Base-by-base conservation (phyloP, 371 early-diverging fungal genomes). In the Lichtheimia ramosa region DNA sequence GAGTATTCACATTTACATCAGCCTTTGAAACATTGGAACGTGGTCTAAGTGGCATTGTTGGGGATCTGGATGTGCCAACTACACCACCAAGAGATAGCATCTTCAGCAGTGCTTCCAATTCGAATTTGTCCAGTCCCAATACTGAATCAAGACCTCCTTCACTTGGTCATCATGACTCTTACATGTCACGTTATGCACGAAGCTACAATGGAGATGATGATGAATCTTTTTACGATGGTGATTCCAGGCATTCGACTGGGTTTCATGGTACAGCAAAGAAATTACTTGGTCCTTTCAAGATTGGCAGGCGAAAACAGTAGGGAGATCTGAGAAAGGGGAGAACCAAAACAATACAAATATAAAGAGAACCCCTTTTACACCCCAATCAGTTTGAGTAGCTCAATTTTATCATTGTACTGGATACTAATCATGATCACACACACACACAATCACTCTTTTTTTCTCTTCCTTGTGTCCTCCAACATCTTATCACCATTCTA, bases 11-110 rank as follows among this genome's bases (percentile, higher is more conserved):
- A 12, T 81, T 81, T 28, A 81, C 81, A 5, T 77, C 77, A 15
- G 70, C 81, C 7, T 80, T 80, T 63, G 81, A 80, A 56, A 77
- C 77, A 1, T 24, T 77, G 52, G 78, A 77, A 54, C 70, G 67
- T 21, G 62, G 72, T 50, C 39, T 74, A 42, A 74, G 68, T 34
- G 56, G 61, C 20, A 67, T 77, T 24, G 68, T 69, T 10, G 68
- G 63, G 39, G 64, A 68, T 27, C 41, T 63, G 49, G 55, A 61
- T 50, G 61, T 61, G 12, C 59, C 52, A 4, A 18, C 18, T 5
- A 53, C 60, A 18, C 58, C 58, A 53, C 52, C 60, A 15, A 27
- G 55, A 14, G 43, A 49, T 21, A 61, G 61, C 41, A 16, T 61
- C 20, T 61, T 61, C 25, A 61, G 61, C 61, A 61, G 61, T 21